Conservation (phyloP, 768 basidiomycete genomes). For the Pleurotus ostreatus region DNA sequence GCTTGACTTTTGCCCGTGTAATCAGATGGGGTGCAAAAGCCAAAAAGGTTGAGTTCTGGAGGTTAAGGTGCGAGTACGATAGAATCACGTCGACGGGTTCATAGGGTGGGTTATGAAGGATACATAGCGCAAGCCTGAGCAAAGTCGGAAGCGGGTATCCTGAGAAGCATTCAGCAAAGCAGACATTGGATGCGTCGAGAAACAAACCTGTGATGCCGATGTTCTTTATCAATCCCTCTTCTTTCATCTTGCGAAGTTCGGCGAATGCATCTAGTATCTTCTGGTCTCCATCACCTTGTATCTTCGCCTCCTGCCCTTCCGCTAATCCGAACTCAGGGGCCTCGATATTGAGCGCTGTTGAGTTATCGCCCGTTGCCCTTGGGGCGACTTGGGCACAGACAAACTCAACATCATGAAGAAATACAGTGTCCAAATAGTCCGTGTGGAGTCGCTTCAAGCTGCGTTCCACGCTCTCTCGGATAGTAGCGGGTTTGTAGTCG, state of each 20-base stretch:
- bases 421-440: conserved; percentile 74
- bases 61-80: conserved; percentile 75
- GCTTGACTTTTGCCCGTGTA: conserved; percentile 59
- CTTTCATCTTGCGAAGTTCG: conserved; percentile 64
- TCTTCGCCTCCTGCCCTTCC: conserved; percentile 48
- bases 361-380: conserved; percentile 50
- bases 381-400: conserved; percentile 53
- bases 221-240: conserved; percentile 65
- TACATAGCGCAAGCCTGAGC: conserved; percentile 76
- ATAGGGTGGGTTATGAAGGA: conserved; percentile 62
- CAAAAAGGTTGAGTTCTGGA: conserved; percentile 64
- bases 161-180: conserved; percentile 21
- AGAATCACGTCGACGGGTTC: conserved; percentile 75
- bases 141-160: conserved; percentile 81
- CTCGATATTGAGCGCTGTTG: conserved; percentile 48
- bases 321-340: conserved; percentile 62
- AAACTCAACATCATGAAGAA: conserved; percentile 84
- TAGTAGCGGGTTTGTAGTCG: conserved; percentile 66
- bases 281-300: conserved; percentile 69
- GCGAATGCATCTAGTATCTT: conserved; percentile 63
- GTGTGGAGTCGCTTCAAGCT: conserved; percentile 72
- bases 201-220: conserved; percentile 76
- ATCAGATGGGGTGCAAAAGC: conserved; percentile 55
- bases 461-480: conserved; percentile 62
- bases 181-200: background rate